Percentiles rank a stretch among this genome's conserved stretches.
These are phyloP conservation scores for Plasmodium ovale DNA, from an alignment of 169 alveolate genomes.

Conservation along the genomic window DNA sequence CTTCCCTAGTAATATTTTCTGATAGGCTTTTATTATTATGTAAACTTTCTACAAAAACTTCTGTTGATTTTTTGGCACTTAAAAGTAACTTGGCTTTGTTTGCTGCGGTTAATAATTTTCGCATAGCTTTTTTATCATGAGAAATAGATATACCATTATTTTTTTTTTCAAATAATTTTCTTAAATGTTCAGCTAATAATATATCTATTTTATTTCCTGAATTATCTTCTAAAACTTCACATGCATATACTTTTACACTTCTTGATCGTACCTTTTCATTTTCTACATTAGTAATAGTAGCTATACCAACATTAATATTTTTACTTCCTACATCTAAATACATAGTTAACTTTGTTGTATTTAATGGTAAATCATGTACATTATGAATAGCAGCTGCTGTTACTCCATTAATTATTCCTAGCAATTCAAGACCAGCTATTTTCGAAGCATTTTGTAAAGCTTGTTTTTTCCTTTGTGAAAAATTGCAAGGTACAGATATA, in stretches of 20 bases:
- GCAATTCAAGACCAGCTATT: conserved; percentile 83
- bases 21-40: conserved; percentile 61
- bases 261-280: conserved; percentile 49
- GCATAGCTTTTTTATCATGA: conserved; percentile 71
- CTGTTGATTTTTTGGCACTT: conserved; percentile 74
- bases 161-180: conserved; percentile 75
- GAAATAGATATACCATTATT: conserved; percentile 39
- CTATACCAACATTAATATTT: conserved; percentile 83
- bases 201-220: conserved; percentile 73
- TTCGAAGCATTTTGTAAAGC: conserved; percentile 82
- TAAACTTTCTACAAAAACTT: conserved; percentile 72
- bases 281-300: conserved; percentile 65
- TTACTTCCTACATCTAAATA: conserved; percentile 85
- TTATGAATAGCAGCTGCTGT: conserved; percentile 84
- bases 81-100: conserved; percentile 69
- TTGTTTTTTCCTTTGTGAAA: conserved; percentile 80
- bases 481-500: conserved; percentile 85
- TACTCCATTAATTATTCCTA: conserved; percentile 81
- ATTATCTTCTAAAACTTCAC: conserved; percentile 62
- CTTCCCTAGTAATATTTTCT: conserved; percentile 78
- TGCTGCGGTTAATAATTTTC: conserved; percentile 71
- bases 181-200: conserved; percentile 60
- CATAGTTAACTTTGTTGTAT: conserved; percentile 81
- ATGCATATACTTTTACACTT: conserved; percentile 69
- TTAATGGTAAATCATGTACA: conserved; percentile 80